Conservation (phyloP, 805 yeast species). For the Kazachstania kunashirensis region DNA sequence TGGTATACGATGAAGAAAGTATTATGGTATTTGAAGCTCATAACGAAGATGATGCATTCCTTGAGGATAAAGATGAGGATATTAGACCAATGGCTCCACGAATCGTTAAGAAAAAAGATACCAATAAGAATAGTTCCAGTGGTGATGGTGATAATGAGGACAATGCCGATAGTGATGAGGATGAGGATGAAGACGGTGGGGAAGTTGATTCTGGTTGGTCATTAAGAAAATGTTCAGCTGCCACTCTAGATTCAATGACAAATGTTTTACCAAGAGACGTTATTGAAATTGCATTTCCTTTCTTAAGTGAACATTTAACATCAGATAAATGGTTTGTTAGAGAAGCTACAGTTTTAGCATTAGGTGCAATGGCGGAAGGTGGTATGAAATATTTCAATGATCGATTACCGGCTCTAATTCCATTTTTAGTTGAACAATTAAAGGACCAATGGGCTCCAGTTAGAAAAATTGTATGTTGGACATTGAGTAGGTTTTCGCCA, state of each 20-base stretch:
- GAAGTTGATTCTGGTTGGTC: constrained; percentile 75
- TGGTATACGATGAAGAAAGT: constrained; percentile 85
- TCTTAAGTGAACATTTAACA: constrained; percentile 58
- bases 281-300: constrained; percentile 59
- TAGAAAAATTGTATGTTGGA: constrained; percentile 93
- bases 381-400: constrained; percentile 62
- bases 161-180: constrained; percentile 54
- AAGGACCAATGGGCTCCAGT: constrained; percentile 73
- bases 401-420: constrained; percentile 71
- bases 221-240: constrained; percentile 87
- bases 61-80: constrained; percentile 80
- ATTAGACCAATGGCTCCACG: constrained; percentile 74
- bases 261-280: constrained; percentile 58
- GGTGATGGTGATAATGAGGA: constrained; percentile 42
- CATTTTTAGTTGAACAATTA: constrained; percentile 73
- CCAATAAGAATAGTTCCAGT: constrained; percentile 37
- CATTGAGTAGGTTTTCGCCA: constrained; percentile 70
- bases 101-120: constrained; percentile 39
- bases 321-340: constrained; percentile 78
- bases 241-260: constrained; percentile 78
- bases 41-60: constrained; percentile 61
- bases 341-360: constrained; percentile 87
- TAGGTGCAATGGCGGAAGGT: constrained; percentile 92
- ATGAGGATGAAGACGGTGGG: constrained; percentile 64
- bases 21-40: constrained; percentile 49